A percentile compares a stretch with the other conserved stretches of the same genome.
These are phyloP conservation scores for Penicillium samsonianum DNA, from an alignment of 495 filamentous ascomycete species.

Conservation along the genomic window DNA sequence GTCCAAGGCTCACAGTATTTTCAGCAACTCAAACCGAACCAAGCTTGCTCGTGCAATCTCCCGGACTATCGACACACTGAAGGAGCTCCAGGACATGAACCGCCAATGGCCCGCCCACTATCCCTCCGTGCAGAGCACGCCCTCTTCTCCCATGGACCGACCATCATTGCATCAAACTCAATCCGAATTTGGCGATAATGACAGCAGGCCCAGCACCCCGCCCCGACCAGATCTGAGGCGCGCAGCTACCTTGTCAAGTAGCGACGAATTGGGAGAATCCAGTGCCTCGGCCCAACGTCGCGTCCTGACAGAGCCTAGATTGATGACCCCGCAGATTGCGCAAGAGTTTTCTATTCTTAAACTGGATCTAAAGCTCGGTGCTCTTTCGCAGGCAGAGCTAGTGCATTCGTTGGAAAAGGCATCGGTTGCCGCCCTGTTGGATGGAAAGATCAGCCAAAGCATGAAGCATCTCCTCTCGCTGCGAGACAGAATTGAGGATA, in stretches of 20 bases:
- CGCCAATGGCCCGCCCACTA: constrained; percentile 92
- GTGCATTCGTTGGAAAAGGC: constrained; percentile 95
- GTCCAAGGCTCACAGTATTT: constrained; percentile 19
- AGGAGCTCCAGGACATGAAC: constrained; percentile 85
- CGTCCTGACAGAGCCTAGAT: constrained; percentile 60
- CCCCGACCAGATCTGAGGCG: constrained; percentile 61
- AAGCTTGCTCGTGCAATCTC: constrained; percentile 83
- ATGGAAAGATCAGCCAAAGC: constrained; percentile 91
- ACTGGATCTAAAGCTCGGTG: constrained; percentile 86
- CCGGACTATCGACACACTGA: constrained; percentile 75
- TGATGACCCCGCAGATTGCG: constrained; percentile 90
- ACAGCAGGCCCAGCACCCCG: constrained; percentile 37
- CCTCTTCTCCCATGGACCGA: constrained; percentile 43
- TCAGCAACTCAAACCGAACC: constrained; percentile 85
- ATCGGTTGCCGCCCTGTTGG: constrained; percentile 84
- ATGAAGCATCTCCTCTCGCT: constrained; percentile 85
- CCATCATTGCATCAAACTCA: constrained; percentile 56
- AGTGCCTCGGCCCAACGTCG: constrained; percentile 65
- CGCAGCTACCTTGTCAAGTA: constrained; percentile 69
- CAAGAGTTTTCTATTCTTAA: constrained; percentile 96
- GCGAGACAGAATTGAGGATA: constrained; percentile 94
- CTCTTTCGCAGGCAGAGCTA: constrained; percentile 81
- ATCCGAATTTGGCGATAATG: constrained; percentile 38
- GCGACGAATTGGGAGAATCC: constrained; percentile 63
- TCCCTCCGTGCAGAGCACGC: constrained; percentile 74